Evolutionary conservation across 2,329 filamentous ascomycete genomes (phyloP).

Genomic region (Colletotrichum zoysiae): DNA sequence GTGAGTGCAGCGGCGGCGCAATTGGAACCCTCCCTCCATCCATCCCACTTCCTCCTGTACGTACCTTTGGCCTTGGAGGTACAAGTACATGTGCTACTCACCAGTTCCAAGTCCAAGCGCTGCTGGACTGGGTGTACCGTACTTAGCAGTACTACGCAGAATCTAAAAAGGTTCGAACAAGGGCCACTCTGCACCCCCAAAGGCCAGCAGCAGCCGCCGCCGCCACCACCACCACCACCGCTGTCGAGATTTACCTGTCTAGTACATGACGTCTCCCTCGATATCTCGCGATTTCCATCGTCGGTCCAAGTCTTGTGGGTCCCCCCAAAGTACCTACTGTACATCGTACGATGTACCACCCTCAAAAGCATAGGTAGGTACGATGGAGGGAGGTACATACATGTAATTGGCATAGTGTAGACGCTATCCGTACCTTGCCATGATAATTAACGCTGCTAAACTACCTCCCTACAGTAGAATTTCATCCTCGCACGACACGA

Average conservation of each 20-base stretch:
- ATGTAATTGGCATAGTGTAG: constrained; percentile 1
- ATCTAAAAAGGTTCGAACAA: constrained; percentile 35
- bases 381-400: too few species aligned
- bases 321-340: constrained; percentile 21
- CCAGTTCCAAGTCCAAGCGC: constrained; percentile 34
- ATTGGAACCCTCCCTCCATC: constrained; percentile 25
- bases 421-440: constrained; percentile 11
- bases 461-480: too few species aligned
- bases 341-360: not conserved
- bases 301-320: constrained; percentile 6
- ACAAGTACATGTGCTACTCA: not conserved
- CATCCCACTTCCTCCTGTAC: constrained; percentile 15
- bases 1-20: constrained; percentile 38
- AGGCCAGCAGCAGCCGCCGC: too few species aligned
- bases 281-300: constrained; percentile 13
- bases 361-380: not conserved
- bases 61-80: not conserved
- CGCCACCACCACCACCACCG: too few species aligned
- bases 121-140: constrained; percentile 23
- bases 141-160: not conserved
- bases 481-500: not conserved
- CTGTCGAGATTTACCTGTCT: constrained; percentile 2
- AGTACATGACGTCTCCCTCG: constrained; percentile 28
- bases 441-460: constrained; percentile 17
- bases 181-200: not conserved